These are phyloP conservation scores for Nothophaeocryptopus gaeumannii DNA, from an alignment of 2,329 filamentous ascomycete species.

Conservation along the genomic window DNA sequence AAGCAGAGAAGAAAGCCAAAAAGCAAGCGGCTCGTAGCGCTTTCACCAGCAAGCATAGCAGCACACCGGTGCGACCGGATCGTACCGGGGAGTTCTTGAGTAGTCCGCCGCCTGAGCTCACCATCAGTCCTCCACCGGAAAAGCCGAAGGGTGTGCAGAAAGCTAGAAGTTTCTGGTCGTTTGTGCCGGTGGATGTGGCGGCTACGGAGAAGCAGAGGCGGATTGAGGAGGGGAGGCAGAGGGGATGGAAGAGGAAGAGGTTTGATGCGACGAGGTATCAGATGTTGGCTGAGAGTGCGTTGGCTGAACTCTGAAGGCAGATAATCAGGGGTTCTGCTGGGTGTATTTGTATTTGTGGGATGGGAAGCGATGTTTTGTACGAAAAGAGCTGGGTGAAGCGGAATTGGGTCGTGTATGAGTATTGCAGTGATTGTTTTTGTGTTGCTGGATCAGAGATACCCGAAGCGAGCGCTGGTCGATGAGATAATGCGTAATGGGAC, in stretches of 20 bases:
- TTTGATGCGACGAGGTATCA: conserved; percentile 30
- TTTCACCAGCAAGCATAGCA: conserved; percentile 4
- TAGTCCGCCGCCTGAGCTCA: conserved; percentile 4
- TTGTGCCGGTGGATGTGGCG: conserved; percentile 26
- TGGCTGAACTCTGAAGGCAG: conserved; percentile 29
- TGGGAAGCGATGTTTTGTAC: too few relatives aligned
- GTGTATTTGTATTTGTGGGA: too few relatives aligned
- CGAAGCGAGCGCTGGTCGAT: too few relatives aligned
- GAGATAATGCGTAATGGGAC: too few relatives aligned
- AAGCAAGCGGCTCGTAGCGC: not conserved
- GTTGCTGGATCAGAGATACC: too few relatives aligned
- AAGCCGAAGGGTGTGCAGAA: conserved; percentile 8
- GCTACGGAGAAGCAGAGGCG: conserved; percentile 27
- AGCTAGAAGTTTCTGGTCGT: conserved; percentile 27
- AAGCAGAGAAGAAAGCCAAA: conserved; percentile 15
- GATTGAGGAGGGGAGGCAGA: conserved; percentile 29
- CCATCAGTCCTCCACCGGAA: not conserved
- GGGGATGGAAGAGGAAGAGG: conserved; percentile 28
- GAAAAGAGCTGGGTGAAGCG: too few relatives aligned
- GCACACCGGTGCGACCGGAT: not conserved
- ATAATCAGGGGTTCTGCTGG: not conserved
- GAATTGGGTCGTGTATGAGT: too few relatives aligned
- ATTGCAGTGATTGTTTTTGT: too few relatives aligned
- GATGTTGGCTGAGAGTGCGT: conserved; percentile 29
- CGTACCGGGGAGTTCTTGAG: conserved; percentile 6